A percentile compares a stretch with the other conserved stretches of the same genome.
phyloP scores from a whole-genome alignment of 768 basidiomycete genomes.

The Leccinellum albellum region DNA sequence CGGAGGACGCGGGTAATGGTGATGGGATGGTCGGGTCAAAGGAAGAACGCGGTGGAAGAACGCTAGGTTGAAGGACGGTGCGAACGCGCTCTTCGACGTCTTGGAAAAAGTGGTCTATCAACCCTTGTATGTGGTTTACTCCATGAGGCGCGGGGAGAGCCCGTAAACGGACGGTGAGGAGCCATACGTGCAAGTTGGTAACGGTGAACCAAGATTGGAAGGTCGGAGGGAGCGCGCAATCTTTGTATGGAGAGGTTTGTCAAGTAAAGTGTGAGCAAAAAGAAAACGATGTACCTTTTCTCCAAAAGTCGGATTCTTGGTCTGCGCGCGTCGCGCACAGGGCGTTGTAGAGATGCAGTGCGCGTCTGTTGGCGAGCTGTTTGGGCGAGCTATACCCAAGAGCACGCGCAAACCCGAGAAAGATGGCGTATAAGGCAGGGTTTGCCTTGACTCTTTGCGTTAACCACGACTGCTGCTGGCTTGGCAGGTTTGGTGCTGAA shows the following conservation, averaged over 20 bases:
- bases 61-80: constrained; percentile 62
- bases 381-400: constrained; percentile 61
- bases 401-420: constrained; percentile 44
- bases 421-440: constrained; percentile 42
- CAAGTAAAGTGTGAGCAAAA: neutral
- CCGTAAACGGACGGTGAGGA: constrained; percentile 84
- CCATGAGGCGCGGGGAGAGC: constrained; percentile 70
- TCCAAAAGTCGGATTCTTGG: constrained; percentile 61
- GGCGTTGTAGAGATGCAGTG: constrained; percentile 54
- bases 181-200: constrained; percentile 89
- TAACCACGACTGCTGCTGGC: constrained; percentile 47
- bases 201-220: constrained; percentile 98
- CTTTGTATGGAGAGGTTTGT: constrained; percentile 36
- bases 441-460: constrained; percentile 50
- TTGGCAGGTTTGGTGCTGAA: neutral
- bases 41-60: constrained; percentile 23
- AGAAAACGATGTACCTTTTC: constrained; percentile 44
- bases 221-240: constrained; percentile 81
- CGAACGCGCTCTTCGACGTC: constrained; percentile 91
- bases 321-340: constrained; percentile 57
- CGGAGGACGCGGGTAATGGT: neutral
- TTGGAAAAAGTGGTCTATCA: constrained; percentile 94
- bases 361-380: constrained; percentile 58
- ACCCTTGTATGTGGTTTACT: constrained; percentile 65
- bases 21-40: constrained; percentile 12